A percentile compares a stretch with the other conserved stretches of the same genome.
Evolutionary conservation across 2,329 filamentous ascomycete genomes (phyloP).

Genomic region (Nemania diffusa): DNA sequence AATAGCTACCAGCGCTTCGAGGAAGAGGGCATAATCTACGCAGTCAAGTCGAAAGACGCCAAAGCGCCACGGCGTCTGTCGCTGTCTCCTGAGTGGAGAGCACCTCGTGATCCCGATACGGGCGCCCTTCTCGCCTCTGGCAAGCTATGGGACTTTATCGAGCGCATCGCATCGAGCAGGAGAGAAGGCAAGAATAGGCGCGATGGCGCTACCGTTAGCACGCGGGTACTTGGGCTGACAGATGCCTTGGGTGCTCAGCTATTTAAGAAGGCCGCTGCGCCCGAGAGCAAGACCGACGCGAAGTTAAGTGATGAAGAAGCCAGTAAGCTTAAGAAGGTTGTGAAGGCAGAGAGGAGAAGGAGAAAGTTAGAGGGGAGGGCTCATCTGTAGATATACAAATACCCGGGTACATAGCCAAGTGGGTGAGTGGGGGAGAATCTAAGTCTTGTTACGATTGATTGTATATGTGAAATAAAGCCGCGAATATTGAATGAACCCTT

Average conservation of each 20-base stretch:
- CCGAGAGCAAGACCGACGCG: conserved; percentile 52
- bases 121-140: conserved; percentile 75
- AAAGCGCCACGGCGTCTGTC: conserved; percentile 71
- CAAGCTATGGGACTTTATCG: conserved; percentile 89
- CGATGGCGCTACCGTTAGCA: conserved; percentile 90
- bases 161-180: conserved; percentile 82
- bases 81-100: conserved; percentile 79
- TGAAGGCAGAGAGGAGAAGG: conserved; percentile 60
- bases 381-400: conserved; percentile 54
- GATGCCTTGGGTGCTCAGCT: conserved; percentile 77
- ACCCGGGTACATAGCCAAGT: conserved; percentile 3
- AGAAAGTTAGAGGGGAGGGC: conserved; percentile 63
- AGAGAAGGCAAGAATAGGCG: conserved; percentile 95
- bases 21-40: conserved; percentile 87
- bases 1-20: conserved; percentile 90
- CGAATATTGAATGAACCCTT: no score
- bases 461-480: background rate
- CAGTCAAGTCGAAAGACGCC: conserved; percentile 74
- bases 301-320: conserved; percentile 63
- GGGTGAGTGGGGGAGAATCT: background rate
- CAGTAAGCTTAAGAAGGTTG: conserved; percentile 54
- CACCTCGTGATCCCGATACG: conserved; percentile 69
- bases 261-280: conserved; percentile 67
- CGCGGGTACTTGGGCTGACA: conserved; percentile 79
- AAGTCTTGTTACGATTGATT: background rate